A percentile compares a stretch with the other conserved stretches of the same genome.
These are phyloP conservation scores for Apophysomyces trapeziformis DNA, from an alignment of 371 early-diverging fungal species.

Conservation along the genomic window DNA sequence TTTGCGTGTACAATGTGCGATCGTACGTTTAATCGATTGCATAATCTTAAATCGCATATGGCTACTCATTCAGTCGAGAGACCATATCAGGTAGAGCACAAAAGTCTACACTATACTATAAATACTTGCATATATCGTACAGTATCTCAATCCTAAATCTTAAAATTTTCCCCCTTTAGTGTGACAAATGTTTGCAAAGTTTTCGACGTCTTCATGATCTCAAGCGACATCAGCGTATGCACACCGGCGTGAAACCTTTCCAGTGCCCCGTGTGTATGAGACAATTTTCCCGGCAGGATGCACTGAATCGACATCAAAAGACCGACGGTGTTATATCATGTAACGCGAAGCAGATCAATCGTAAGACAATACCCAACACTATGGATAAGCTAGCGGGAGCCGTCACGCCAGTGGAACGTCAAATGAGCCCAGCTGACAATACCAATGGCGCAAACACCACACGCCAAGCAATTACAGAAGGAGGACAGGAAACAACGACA, in stretches of 20 bases:
- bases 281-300: slow-evolving; percentile 9
- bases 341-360: slow-evolving; percentile 1
- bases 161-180: not conserved
- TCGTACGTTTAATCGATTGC: slow-evolving; percentile 4
- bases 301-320: slow-evolving; percentile 1
- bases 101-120: not conserved
- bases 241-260: slow-evolving; percentile 9
- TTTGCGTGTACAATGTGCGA: not conserved
- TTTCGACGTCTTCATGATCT: slow-evolving; percentile 15
- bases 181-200: slow-evolving; percentile 7
- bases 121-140: not conserved
- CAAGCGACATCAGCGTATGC: slow-evolving; percentile 13
- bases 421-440: not conserved
- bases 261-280: slow-evolving; percentile 1
- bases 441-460: not conserved
- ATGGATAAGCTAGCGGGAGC: not conserved
- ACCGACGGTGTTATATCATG: slow-evolving; percentile 1
- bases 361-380: not conserved
- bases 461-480: not conserved
- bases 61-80: slow-evolving; percentile 1
- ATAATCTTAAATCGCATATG: slow-evolving; percentile 12
- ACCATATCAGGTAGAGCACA: not conserved
- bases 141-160: not conserved
- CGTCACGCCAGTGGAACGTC: not conserved
- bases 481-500: not conserved